phyloP scores from a whole-genome alignment of 345 rosid genomes.

The Ricinus communis region DNA sequence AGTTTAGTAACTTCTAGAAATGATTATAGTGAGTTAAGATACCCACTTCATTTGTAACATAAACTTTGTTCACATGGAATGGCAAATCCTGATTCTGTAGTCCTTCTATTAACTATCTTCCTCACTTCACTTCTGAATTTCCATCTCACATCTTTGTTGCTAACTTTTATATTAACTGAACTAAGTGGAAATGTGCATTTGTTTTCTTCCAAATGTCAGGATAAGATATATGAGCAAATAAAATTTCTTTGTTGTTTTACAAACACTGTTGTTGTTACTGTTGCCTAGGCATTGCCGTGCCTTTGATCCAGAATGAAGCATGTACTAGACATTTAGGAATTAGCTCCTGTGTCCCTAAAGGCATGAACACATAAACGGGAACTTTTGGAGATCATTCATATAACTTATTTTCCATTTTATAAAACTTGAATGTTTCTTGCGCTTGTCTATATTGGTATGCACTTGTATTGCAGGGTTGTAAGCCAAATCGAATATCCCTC shows the following conservation, averaged over 20 bases:
- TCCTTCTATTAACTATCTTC: no score
- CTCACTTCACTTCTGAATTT: no score
- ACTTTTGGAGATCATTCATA: background rate
- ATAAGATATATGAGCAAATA: conserved; percentile 8
- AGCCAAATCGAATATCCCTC: conserved; percentile 99
- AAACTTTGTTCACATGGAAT: background rate
- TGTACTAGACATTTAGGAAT: conserved; percentile 12
- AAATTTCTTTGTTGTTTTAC: conserved; percentile 1
- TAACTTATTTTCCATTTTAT: background rate
- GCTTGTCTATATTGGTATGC: background rate
- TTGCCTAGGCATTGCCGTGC: conserved; percentile 2
- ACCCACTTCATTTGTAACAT: conserved; percentile 10
- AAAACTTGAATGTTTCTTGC: background rate
- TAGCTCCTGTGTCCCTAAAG: background rate
- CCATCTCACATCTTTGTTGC: background rate
- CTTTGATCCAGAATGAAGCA: conserved; percentile 6
- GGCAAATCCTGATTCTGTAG: background rate
- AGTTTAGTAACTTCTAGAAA: conserved; percentile 23
- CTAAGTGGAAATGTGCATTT: background rate
- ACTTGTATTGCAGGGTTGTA: conserved; percentile 67
- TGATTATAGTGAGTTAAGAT: conserved; percentile 12
- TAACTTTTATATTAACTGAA: background rate
- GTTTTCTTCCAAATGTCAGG: background rate
- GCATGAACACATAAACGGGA: background rate
- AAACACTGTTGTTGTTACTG: background rate